Conservation (phyloP, 1,139 yeast species). For the Starmera stellimalicola region DNA sequence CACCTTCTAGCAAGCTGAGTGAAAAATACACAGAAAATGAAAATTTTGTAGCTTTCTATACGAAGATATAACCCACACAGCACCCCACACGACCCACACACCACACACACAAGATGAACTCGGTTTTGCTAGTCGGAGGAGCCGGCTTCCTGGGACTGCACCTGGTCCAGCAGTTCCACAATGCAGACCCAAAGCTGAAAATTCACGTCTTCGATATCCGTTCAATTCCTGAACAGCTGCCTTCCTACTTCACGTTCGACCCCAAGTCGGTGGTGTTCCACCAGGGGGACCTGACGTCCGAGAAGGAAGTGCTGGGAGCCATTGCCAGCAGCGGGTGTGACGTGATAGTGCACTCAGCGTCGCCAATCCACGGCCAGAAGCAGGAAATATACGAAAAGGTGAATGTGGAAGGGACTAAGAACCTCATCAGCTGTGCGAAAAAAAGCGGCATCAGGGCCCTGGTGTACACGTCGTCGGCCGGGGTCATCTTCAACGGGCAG, state of each 20-base stretch:
- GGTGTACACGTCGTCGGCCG: constrained; percentile 95
- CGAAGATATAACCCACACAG: neutral
- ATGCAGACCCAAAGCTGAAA: constrained; percentile 54
- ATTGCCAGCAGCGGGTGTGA: constrained; percentile 51
- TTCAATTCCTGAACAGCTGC: constrained; percentile 63
- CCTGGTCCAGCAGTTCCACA: constrained; percentile 74
- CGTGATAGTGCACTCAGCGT: constrained; percentile 90
- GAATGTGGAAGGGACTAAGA: constrained; percentile 82
- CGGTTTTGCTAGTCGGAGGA: constrained; percentile 86
- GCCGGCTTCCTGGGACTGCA: constrained; percentile 93
- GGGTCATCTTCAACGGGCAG: constrained; percentile 91
- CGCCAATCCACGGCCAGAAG: constrained; percentile 86
- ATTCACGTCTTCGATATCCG: constrained; percentile 89
- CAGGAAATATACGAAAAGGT: constrained; percentile 80
- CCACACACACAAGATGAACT: constrained; percentile 25
- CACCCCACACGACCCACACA: neutral
- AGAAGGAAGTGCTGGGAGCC: constrained; percentile 57
- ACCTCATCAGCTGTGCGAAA: constrained; percentile 59
- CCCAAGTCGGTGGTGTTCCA: constrained; percentile 47
- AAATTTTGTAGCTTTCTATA: neutral
- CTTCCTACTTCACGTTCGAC: constrained; percentile 69
- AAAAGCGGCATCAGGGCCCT: constrained; percentile 49
- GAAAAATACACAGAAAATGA: neutral
- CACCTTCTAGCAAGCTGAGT: neutral
- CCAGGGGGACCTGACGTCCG: constrained; percentile 79